phyloP scores from a whole-genome alignment of 202 grass and related monocot genomes.

The Eragrostis tef region DNA sequence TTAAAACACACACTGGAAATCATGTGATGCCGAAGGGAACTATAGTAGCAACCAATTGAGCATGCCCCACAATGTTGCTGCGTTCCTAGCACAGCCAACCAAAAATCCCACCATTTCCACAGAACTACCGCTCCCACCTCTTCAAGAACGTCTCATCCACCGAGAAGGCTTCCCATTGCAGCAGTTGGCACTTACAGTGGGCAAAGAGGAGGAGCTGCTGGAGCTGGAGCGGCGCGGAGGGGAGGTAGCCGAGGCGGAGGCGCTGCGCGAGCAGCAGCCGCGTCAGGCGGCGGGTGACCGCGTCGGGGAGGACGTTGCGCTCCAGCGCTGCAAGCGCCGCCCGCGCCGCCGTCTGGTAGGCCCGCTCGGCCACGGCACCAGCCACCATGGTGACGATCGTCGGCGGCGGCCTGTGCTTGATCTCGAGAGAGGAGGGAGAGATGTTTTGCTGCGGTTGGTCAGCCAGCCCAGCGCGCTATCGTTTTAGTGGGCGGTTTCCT shows the following conservation, averaged over 20 bases:
- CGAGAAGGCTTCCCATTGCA: not conserved
- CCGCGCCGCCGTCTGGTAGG: constrained; percentile 65
- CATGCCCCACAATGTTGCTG: not conserved
- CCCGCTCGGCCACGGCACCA: constrained; percentile 16
- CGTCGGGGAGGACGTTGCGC: constrained; percentile 85
- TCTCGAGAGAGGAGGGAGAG: not conserved
- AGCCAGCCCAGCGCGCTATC: not conserved
- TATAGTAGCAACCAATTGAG: too few relatives aligned
- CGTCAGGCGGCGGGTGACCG: constrained; percentile 69
- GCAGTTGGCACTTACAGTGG: constrained; percentile 45
- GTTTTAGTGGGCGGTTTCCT: not conserved
- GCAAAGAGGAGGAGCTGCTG: constrained; percentile 67
- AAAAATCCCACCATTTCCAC: not conserved
- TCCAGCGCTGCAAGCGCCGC: constrained; percentile 68
- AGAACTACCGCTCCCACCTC: not conserved
- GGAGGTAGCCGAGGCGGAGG: constrained; percentile 78
- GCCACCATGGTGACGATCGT: constrained; percentile 44
- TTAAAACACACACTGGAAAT: not conserved
- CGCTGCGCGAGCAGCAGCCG: constrained; percentile 76
- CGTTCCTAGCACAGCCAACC: not conserved
- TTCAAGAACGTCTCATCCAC: not conserved
- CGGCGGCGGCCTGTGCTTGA: not conserved
- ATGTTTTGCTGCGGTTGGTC: not conserved
- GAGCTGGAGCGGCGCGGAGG: constrained; percentile 81
- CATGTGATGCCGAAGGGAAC: not conserved